phyloP scores from a whole-genome alignment of 2,329 filamentous ascomycete genomes.

The Septoria petroselini region DNA sequence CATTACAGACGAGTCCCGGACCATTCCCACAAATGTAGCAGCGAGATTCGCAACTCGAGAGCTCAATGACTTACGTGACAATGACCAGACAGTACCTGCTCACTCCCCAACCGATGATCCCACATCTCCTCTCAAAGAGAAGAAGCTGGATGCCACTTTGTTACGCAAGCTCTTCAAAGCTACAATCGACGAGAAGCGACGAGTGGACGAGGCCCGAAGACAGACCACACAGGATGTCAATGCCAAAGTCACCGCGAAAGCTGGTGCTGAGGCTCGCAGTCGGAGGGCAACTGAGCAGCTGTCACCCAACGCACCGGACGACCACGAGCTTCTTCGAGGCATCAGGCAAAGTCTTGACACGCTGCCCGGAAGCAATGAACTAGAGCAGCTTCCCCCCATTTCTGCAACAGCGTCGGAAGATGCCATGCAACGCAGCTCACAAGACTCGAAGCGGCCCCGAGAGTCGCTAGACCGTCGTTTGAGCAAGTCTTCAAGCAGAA shows the following conservation, averaged over 20 bases:
- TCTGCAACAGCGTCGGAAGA: slow-evolving; percentile 1
- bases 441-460: slow-evolving; percentile 1
- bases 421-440: background rate
- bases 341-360: slow-evolving; percentile 8
- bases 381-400: background rate
- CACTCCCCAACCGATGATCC: slow-evolving; percentile 2
- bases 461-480: background rate
- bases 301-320: slow-evolving; percentile 4
- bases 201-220: slow-evolving; percentile 13
- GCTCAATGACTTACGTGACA: background rate
- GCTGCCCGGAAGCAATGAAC: background rate
- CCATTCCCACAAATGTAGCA: background rate
- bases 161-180: slow-evolving; percentile 24
- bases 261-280: slow-evolving; percentile 6
- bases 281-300: background rate
- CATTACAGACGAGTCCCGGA: slow-evolving; percentile 6
- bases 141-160: slow-evolving; percentile 19
- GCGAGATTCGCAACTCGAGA: slow-evolving; percentile 3
- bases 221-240: slow-evolving; percentile 8
- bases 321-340: slow-evolving; percentile 10
- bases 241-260: slow-evolving; percentile 4
- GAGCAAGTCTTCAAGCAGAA: background rate
- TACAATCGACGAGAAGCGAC: slow-evolving; percentile 25
- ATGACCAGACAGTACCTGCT: slow-evolving; percentile 2
- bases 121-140: slow-evolving; percentile 7